Base-by-base conservation (phyloP, 108 stramenopile species). In the Aurantiochytrium sp. region DNA sequence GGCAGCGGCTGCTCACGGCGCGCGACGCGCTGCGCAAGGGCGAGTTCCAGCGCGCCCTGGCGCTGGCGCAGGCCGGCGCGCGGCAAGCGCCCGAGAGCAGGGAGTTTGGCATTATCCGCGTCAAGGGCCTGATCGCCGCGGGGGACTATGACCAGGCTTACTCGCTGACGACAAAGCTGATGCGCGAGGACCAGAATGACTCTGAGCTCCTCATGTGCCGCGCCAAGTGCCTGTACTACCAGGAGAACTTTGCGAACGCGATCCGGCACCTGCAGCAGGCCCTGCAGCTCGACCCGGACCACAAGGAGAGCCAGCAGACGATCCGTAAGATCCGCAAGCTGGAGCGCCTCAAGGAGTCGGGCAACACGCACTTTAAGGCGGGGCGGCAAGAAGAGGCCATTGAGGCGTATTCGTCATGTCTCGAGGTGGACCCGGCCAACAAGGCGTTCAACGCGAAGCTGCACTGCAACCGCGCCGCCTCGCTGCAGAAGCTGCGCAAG, bases 381-480 rank as follows among this genome's bases (percentile, higher is more conserved):
- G 87, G 87, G 17, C 17, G 37, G 10, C 52, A 81, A n/a, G 45
- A 65, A 10, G 68, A 68, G 6, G 88, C 90, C 34, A 21, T 89
- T 21, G 37, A 34, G 37, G 68, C 30, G 45, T 91, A 87, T 54
- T 31, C 68, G 24, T 3, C 10, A 37, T 36, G 39, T 30, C 48
- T 91, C 21, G 59, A 52, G 30, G 21, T 87, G 32, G 90, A 59
- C n/a, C 88, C 86, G 17, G 87, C 22, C n/a, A 24, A 37, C 17
- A 39, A n/a, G 68, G 8, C 42, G 1, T 59, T 54, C 55, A 68
- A 54, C n/a, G 31, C 90, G 4, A 89, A 69, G 39, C 34, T 89
- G 6, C 53, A 55, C 41, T 42, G 86, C 39, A 91, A 91, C 69
- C 69, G 90, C 0, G 90, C 88, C 4, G 89, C 89, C 27, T 88